Conservation (phyloP, 495 filamentous ascomycete genomes). For the Neurospora pannonica region DNA sequence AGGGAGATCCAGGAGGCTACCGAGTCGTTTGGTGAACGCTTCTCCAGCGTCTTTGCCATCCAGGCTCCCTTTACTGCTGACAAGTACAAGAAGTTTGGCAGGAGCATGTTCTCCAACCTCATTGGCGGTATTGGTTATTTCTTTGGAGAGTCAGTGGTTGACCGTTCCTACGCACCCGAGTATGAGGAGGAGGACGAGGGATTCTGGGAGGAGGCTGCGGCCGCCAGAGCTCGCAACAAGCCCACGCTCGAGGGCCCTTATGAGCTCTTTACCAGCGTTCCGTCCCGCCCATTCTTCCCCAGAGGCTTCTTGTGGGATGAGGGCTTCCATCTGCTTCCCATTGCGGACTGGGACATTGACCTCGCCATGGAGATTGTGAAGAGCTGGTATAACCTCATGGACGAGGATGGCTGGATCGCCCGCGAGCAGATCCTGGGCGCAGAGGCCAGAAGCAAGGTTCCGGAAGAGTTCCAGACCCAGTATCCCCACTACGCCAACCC, state of each 20-base stretch:
- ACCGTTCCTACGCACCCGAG: conserved; percentile 79
- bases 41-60: conserved; percentile 61
- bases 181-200: conserved; percentile 96
- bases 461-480: conserved; percentile 87
- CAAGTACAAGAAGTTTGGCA: conserved; percentile 71
- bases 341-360: conserved; percentile 89
- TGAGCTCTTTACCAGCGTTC: conserved; percentile 87
- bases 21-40: conserved; percentile 62
- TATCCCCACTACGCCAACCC: conserved; percentile 98
- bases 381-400: conserved; percentile 93
- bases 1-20: conserved; percentile 56
- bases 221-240: conserved; percentile 54
- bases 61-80: conserved; percentile 63
- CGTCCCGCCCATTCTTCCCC: conserved; percentile 92
- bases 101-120: conserved; percentile 88
- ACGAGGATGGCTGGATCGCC: conserved; percentile 95
- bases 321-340: conserved; percentile 88
- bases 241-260: conserved; percentile 71
- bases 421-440: conserved; percentile 90
- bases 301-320: conserved; percentile 97
- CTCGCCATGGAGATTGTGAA: conserved; percentile 85
- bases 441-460: conserved; percentile 96
- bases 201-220: conserved; percentile 86
- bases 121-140: conserved; percentile 95
- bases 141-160: conserved; percentile 74